A percentile compares a stretch with the other conserved stretches of the same genome.
Evolutionary conservation across 371 early-diverging fungal genomes (phyloP).

Genomic region (Apophysomyces sp.): DNA sequence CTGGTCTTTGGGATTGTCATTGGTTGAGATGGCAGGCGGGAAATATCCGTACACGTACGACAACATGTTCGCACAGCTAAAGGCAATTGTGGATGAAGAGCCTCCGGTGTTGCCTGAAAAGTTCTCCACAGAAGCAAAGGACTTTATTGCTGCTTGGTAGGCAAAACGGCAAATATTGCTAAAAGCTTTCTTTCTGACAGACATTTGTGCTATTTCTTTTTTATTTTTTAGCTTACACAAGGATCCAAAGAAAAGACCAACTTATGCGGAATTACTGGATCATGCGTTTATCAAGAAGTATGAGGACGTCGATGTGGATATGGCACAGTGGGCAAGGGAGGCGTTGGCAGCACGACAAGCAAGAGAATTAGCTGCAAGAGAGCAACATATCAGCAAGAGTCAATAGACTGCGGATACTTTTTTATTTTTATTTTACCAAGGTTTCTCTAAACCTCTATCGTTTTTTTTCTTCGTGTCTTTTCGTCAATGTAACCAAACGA

Average conservation of each 20-base stretch:
- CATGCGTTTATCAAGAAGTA: constrained; percentile 74
- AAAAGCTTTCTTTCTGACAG: neutral
- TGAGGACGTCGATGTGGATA: constrained; percentile 68
- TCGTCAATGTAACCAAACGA: neutral
- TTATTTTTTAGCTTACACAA: constrained; percentile 66
- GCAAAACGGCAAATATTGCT: neutral
- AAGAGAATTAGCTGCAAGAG: neutral
- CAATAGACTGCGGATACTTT: neutral
- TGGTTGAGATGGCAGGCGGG: constrained; percentile 90
- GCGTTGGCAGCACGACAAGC: constrained; percentile 9
- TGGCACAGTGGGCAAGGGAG: constrained; percentile 76
- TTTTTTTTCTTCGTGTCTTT: neutral
- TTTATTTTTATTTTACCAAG: neutral
- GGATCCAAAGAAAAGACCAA: constrained; percentile 69
- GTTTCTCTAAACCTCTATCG: neutral
- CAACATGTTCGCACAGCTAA: constrained; percentile 84
- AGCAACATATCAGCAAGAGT: neutral
- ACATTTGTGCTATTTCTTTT: neutral
- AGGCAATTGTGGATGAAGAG: constrained; percentile 81
- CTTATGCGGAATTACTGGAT: constrained; percentile 68
- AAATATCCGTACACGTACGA: constrained; percentile 75
- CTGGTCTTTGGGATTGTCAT: constrained; percentile 92
- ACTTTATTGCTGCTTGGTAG: constrained; percentile 79
- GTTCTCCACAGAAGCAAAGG: constrained; percentile 72
- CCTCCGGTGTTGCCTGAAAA: constrained; percentile 73